phyloP scores from a whole-genome alignment of 2,329 filamentous ascomycete species.

The Penicillium sp. region DNA sequence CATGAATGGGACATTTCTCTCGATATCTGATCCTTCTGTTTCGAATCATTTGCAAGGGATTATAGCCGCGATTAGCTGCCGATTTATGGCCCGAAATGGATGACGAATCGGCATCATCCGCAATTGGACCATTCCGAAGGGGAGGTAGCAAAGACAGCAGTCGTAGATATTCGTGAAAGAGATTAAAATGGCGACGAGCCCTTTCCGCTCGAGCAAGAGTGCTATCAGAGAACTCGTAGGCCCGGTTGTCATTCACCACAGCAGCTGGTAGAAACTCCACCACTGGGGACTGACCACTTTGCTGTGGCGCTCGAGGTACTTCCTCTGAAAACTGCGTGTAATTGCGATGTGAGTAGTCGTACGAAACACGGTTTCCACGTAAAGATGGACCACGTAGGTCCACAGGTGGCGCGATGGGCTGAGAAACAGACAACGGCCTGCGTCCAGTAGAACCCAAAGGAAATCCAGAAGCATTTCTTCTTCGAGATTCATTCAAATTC shows the following conservation, averaged over 20 bases:
- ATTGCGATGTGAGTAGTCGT: conserved; percentile 17
- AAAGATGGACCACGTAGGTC: conserved; percentile 22
- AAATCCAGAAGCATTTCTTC: conserved; percentile 60
- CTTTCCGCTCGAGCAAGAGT: conserved; percentile 81
- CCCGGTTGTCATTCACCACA: conserved; percentile 34
- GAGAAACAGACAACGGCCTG: conserved; percentile 32
- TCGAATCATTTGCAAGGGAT: conserved; percentile 87
- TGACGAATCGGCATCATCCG: conserved; percentile 14
- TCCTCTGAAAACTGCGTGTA: conserved; percentile 27
- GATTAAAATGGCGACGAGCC: conserved; percentile 79
- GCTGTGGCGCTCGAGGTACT: conserved; percentile 12
- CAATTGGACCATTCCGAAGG: conserved; percentile 42
- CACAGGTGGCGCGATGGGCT: conserved; percentile 19
- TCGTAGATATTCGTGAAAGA: conserved; percentile 79
- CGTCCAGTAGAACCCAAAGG: conserved; percentile 48
- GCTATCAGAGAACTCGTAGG: conserved; percentile 66
- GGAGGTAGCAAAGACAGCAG: conserved; percentile 78
- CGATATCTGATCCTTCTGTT: conserved; percentile 83
- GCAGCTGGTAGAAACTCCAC: conserved; percentile 30
- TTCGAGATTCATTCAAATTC: conserved; percentile 75
- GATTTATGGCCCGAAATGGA: conserved; percentile 35
- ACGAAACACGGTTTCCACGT: conserved; percentile 13
- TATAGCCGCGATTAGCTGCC: conserved; percentile 69
- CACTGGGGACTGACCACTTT: conserved; percentile 21
- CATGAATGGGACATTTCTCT: conserved; percentile 72